phyloP scores from a whole-genome alignment of 2,329 filamentous ascomycete species.

The Dactylella cylindrospora region DNA sequence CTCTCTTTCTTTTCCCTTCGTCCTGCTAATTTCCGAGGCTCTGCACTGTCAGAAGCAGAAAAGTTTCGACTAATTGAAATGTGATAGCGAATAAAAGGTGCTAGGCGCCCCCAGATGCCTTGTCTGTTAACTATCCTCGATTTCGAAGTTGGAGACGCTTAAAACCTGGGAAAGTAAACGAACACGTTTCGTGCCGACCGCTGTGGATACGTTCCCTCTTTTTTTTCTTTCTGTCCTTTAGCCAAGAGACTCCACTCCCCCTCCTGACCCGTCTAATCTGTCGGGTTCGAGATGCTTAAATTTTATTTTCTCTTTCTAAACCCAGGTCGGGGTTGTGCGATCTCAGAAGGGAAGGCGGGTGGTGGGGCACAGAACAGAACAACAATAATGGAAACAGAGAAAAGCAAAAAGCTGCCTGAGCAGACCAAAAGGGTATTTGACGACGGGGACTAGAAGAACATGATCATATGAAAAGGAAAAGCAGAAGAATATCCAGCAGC shows the following conservation, averaged over 20 bases:
- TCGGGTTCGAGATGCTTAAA: too few relatives aligned
- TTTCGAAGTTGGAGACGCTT: slow-evolving; percentile 39
- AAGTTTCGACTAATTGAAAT: slow-evolving; percentile 31
- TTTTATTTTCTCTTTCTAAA: slow-evolving; percentile 18
- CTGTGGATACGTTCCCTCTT: slow-evolving; percentile 13
- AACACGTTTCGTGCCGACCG: slow-evolving; percentile 22
- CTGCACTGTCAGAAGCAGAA: slow-evolving; percentile 10
- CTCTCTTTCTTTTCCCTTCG: slow-evolving; percentile 2
- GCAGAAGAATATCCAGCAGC: background rate
- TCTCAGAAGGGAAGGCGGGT: slow-evolving; percentile 43
- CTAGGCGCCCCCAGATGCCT: too few relatives aligned
- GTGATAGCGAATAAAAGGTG: background rate
- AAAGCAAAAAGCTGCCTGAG: slow-evolving; percentile 13
- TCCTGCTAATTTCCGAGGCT: slow-evolving; percentile 41
- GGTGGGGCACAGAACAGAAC: too few relatives aligned
- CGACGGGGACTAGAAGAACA: slow-evolving; percentile 1
- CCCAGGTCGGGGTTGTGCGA: slow-evolving; percentile 21
- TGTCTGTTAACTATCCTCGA: background rate
- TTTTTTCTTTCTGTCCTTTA: slow-evolving; percentile 12
- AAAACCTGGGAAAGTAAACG: slow-evolving; percentile 18
- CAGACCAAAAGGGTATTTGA: slow-evolving; percentile 14
- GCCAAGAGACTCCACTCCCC: background rate
- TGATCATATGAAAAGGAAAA: background rate
- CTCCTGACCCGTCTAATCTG: slow-evolving; percentile 5
- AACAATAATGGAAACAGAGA: too few relatives aligned